Conservation (phyloP, 495 filamentous ascomycete genomes). For the Neurospora sp. region DNA sequence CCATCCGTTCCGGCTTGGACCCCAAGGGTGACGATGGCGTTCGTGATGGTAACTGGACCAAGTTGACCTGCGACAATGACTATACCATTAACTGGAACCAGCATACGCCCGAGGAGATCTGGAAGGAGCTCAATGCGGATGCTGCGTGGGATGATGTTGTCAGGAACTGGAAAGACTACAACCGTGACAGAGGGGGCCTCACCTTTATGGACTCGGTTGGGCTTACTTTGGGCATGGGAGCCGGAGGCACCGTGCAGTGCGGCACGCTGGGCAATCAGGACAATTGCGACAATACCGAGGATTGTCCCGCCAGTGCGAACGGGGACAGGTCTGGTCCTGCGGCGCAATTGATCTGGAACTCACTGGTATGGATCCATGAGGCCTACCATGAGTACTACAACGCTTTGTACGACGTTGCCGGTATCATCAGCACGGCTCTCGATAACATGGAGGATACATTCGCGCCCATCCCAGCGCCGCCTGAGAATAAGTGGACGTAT, state of each 20-base stretch:
- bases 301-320: background rate
- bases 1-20: background rate
- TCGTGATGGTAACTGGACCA: slow-evolving; percentile 13
- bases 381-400: slow-evolving; percentile 6
- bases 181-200: slow-evolving; percentile 20
- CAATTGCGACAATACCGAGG: background rate
- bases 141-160: slow-evolving; percentile 15
- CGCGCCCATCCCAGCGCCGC: slow-evolving; percentile 16
- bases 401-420: background rate
- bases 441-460: slow-evolving; percentile 21
- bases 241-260: background rate
- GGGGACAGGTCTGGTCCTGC: slow-evolving; percentile 13
- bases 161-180: slow-evolving; percentile 4
- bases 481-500: slow-evolving; percentile 13
- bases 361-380: slow-evolving; percentile 17
- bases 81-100: background rate
- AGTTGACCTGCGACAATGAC: slow-evolving; percentile 8
- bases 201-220: slow-evolving; percentile 66
- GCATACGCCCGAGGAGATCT: slow-evolving; percentile 6
- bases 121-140: slow-evolving; percentile 12
- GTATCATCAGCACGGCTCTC: slow-evolving; percentile 1
- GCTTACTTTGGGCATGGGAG: slow-evolving; percentile 27
- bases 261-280: background rate
- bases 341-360: slow-evolving; percentile 22
- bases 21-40: slow-evolving; percentile 1